Conservation (phyloP, 257 asterid genomes). For the Paraleonurus japonicus region DNA sequence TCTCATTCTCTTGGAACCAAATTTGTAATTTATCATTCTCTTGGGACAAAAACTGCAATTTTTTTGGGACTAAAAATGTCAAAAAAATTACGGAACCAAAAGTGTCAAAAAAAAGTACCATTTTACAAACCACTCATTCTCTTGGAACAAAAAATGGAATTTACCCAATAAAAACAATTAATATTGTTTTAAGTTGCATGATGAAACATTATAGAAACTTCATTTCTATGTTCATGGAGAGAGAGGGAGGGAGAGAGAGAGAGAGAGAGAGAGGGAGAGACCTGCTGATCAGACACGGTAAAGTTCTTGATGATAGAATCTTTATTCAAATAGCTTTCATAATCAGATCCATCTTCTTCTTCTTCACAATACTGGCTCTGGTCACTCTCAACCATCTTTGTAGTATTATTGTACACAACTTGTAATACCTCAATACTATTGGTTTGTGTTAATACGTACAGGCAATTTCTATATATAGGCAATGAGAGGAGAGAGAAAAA, state of each 20-base stretch:
- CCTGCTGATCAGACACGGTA: slow-evolving; percentile 24
- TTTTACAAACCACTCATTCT: too few relatives aligned
- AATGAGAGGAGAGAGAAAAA: slow-evolving; percentile 13
- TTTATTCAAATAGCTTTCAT: not conserved
- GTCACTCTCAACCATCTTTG: not conserved
- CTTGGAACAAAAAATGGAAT: too few relatives aligned
- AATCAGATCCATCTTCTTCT: not conserved
- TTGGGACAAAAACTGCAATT: too few relatives aligned
- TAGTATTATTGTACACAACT: not conserved
- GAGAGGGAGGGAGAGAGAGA: not conserved
- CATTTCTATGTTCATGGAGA: not conserved
- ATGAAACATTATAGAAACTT: too few relatives aligned
- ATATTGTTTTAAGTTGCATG: too few relatives aligned
- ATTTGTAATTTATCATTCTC: too few relatives aligned
- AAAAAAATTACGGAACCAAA: too few relatives aligned
- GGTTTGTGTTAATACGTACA: not conserved
- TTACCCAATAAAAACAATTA: too few relatives aligned
- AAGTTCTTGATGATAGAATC: not conserved
- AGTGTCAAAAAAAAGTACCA: too few relatives aligned
- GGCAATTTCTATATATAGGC: not conserved
- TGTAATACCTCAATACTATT: not conserved
- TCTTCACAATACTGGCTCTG: not conserved
- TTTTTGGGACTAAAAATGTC: too few relatives aligned
- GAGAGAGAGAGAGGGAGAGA: too few relatives aligned
- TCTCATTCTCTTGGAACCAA: too few relatives aligned